Base-by-base conservation (phyloP, 768 basidiomycete species). In the Harrya chromipes region DNA sequence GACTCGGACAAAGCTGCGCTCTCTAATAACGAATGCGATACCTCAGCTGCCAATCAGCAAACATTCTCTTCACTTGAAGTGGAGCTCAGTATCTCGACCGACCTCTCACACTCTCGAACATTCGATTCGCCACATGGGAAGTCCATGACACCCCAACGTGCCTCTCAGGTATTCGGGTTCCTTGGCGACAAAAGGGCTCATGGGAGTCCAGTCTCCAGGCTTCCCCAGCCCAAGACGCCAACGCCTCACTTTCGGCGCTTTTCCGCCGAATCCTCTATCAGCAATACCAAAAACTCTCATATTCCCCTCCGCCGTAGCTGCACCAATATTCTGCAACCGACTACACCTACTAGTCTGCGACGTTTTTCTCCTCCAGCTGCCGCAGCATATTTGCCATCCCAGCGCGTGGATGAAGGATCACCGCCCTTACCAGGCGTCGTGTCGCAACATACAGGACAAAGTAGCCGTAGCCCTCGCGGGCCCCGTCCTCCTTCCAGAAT, bases 161-260 rank as follows among this genome's bases (percentile, higher is more conserved):
- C 88, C 19, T 84, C 87, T 3, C 82, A 89, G 54, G 76, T 90
- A 17, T 90, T 90, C 50, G 80, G 74, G 5, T 90, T 90, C 67
- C 68, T 90, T 42, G 79, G 79, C 20, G 73, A 77, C 31, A 74
- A 71, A 45, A 64, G 73, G 71, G 51, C 51, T 4, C 48, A 61
- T 14, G 62, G 73, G 36, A 73, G 76, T 39, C 53, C 53, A 20
- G 64, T 70, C 40, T 67, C 65, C 19, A 60, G 36, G 19, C 57
- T 70, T 24, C 69, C 69, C 17, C 67, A 69, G 10, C 58, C 54
- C 34, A 66, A 66, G 42, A 50, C 57, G 10, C 58, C 53, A 39
- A 37, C 49, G 24, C n/a, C 58, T n/a, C 43, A 55, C 21, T 49
- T 49, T 40, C 65, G 58, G 45, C 57, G 45, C 36, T 53, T 57